Base-by-base conservation (phyloP, 148 eudicot species). In the Nyssa sinensis region DNA sequence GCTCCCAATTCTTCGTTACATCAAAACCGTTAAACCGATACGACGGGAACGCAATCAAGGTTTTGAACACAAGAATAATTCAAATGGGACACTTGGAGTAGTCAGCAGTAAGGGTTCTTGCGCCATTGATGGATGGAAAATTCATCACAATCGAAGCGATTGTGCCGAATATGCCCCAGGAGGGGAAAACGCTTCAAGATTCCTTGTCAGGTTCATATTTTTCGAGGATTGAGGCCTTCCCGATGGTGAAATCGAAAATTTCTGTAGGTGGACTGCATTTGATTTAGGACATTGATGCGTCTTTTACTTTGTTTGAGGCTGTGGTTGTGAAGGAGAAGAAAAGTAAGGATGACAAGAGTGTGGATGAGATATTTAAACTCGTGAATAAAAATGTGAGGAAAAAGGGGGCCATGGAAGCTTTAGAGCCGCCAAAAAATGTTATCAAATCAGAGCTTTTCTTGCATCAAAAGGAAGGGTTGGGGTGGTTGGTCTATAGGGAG, bases 401-500 rank as follows among this genome's bases (percentile, higher is more conserved):
- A 14, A 82, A 82, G 71, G 84, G 76, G 53, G 78, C 71, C 16
- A 67, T 79, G 25, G 81, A 73, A 64, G 81, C 75, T 63, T 74
- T 92, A 71, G 96, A 83, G 76, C 92, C 97, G 0, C 93, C 98
- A 0, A 88, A 84, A 66, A 84, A 76, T 29, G 81, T 92, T n/a
- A 79, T 94, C 61, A 78, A 75, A 19, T 70, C 91, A 1, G 88
- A 88, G 65, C 84, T 94, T 34, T 87, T 92, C 74, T 67, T 74
- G 31, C 97, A 94, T 67, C 98, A 94, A 65, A 94, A 94, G 77
- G 92, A 85, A 66, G 97, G 89, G 10, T 73, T 94, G 74, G 87
- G 97, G 71, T 94, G 98, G 98, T 76, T 94, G 80, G 83, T 90
- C 75, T 81, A 78, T 49, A 86, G 94, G 84, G 97, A 94, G 78